Evolutionary conservation across 345 rosid genomes (phyloP), one percentile per base, ranked within the genome.

Genomic region (Viola odorata): DNA sequence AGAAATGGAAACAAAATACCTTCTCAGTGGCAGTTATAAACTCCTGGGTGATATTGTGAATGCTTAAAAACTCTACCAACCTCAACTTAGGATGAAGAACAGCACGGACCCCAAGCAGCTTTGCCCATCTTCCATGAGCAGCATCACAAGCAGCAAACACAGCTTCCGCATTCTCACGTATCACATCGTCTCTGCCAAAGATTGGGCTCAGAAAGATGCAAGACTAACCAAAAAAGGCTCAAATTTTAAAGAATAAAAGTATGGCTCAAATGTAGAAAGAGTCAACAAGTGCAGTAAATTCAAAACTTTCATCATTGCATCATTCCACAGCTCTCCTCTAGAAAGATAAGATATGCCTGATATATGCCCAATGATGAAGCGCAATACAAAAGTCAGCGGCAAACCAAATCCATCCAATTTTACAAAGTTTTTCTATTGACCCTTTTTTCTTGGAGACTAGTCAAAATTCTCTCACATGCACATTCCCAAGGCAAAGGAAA

Each of bases 91-190:
- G 99, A 77, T 94, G 99, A 72, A 91, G 82, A 60, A 81, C 80
- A 60, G 90, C 95, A 45, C 99, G 96, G 42, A 94, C 99, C 8
- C 89, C 97, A 32, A 94, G 88, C 55, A 94, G 88, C 71, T 94
- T 94, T 44, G 97, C 97, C 99, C 99, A 94, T 77, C 99, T 85
- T 71, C 84, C 95, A 78, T 91, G 96, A 72, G 99, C 92, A 75
- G 89, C 91, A 82, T 94, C 99, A 77, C 97, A 94, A 45, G 96
- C 97, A 7, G 99, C 86, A 84, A 91, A 94, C 56, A 94, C 85
- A 67, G 99, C 96, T 80, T 94, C 99, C 55, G 97, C 76, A 66
- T 94, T 94, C 81, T 94, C 99, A 65, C 97, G 84, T 73, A 94
- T 77, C 52, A 91, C 88, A 75, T 94, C 99, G 16, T 92, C 95